phyloP scores from a whole-genome alignment of 2,329 filamentous ascomycete genomes.

The Cercospora berteroae region DNA sequence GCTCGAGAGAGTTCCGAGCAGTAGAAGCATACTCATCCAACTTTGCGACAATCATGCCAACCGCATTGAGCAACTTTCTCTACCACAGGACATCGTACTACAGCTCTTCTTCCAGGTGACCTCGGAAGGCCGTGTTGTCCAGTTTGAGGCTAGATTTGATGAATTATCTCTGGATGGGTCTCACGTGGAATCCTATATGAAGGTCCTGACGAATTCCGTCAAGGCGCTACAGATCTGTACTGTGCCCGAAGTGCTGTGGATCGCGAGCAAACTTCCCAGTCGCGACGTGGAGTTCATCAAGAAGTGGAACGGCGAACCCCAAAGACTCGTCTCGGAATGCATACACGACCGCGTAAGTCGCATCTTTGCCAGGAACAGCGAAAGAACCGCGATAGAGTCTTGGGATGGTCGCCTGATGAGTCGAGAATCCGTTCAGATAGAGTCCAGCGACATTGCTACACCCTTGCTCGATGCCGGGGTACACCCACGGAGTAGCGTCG shows the following conservation, averaged over 20 bases:
- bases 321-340: background rate
- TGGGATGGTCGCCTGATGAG: background rate
- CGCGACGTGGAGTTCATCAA: background rate
- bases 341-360: background rate
- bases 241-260: background rate
- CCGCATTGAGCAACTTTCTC: background rate
- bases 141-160: background rate
- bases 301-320: background rate
- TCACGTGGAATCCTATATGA: background rate
- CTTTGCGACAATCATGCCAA: background rate
- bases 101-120: background rate
- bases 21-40: background rate
- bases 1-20: background rate
- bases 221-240: background rate
- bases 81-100: background rate
- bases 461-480: background rate
- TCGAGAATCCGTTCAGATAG: background rate
- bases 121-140: background rate
- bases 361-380: background rate
- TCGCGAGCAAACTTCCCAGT: background rate
- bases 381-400: background rate
- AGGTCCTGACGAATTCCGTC: background rate
- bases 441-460: background rate
- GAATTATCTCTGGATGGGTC: background rate
- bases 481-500: background rate